Conservation (phyloP, 1,139 yeast genomes). For the Schwanniomyces etchellsii region DNA sequence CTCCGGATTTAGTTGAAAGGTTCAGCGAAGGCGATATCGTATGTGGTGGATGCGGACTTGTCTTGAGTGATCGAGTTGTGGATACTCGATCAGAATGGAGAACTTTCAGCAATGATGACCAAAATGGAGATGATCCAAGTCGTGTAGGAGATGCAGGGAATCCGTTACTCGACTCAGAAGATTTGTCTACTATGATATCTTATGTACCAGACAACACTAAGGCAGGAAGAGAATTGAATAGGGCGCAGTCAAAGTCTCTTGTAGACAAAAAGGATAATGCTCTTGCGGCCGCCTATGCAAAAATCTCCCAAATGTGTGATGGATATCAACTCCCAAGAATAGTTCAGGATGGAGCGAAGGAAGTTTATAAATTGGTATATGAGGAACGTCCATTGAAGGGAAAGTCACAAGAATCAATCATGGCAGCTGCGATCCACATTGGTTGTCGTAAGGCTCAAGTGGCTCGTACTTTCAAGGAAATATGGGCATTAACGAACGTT, state of each 20-base stretch:
- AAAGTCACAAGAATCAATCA: constrained; percentile 86
- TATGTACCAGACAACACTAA: constrained; percentile 73
- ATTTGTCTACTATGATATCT: constrained; percentile 88
- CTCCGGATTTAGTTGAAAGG: constrained; percentile 92
- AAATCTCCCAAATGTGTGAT: constrained; percentile 93
- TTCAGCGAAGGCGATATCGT: constrained; percentile 97
- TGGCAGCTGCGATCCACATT: constrained; percentile 93
- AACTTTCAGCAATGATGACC: constrained; percentile 94
- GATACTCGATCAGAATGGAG: constrained; percentile 99
- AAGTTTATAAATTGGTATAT: constrained; percentile 86
- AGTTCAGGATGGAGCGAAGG: constrained; percentile 96
- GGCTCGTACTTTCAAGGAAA: constrained; percentile 92
- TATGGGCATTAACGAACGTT: constrained; percentile 91
- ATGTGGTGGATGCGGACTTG: constrained; percentile 94
- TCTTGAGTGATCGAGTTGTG: constrained; percentile 84
- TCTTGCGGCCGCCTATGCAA: constrained; percentile 82
- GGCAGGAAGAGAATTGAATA: constrained; percentile 78
- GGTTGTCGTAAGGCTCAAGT: constrained; percentile 95
- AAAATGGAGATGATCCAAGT: constrained; percentile 95
- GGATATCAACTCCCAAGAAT: constrained; percentile 92
- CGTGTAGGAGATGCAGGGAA: constrained; percentile 99
- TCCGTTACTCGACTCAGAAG: constrained; percentile 86
- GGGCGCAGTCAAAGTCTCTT: constrained; percentile 82
- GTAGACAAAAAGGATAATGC: constrained; percentile 87
- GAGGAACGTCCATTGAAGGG: constrained; percentile 87